These are phyloP conservation scores for Lizonia empirigonia DNA, from an alignment of 2,329 filamentous ascomycete genomes.

Conservation along the genomic window DNA sequence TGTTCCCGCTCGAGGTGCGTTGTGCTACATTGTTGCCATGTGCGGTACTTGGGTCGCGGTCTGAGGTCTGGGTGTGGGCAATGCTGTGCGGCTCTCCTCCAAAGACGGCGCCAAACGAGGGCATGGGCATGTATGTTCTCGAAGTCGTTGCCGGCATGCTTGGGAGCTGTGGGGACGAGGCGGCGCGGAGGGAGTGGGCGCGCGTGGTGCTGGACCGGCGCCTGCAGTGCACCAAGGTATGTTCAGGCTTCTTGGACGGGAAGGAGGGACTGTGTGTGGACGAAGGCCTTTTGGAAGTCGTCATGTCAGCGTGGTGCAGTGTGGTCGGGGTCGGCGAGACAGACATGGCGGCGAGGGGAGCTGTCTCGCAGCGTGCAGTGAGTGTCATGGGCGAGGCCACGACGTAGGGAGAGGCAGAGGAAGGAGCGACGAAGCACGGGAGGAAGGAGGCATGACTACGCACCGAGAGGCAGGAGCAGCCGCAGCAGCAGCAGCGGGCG, in stretches of 20 bases:
- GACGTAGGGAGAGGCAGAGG: conserved; percentile 3
- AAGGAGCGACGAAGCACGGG: conserved; percentile 20
- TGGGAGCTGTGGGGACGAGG: conserved; percentile 13
- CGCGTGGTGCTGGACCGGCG: conserved; percentile 24
- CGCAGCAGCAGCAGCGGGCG: conserved; percentile 18
- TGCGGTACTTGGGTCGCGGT: conserved; percentile 19
- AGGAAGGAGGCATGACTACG: conserved; percentile 30
- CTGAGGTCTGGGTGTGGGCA: conserved; percentile 55
- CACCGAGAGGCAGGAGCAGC: conserved; percentile 39
- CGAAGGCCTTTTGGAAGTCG: conserved; percentile 44
- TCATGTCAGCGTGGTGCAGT: conserved; percentile 43
- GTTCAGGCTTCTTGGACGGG: conserved; percentile 38
- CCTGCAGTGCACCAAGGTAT: conserved; percentile 21
- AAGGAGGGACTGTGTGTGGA: conserved; percentile 43
- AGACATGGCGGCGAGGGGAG: conserved; percentile 29
- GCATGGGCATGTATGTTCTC: conserved; percentile 59
- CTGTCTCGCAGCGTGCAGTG: conserved; percentile 13
- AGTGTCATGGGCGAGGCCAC: background rate
- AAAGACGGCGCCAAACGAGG: conserved; percentile 77
- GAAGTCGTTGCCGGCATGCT: conserved; percentile 48
- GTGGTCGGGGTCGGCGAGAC: conserved; percentile 25
- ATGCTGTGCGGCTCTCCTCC: conserved; percentile 61
- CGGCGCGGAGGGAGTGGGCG: conserved; percentile 24
- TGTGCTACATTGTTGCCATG: conserved; percentile 43
- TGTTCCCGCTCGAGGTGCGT: conserved; percentile 45